Percentiles rank a stretch among this genome's conserved stretches.
These are phyloP conservation scores for Hymenoscyphus salicellus DNA, from an alignment of 2,329 filamentous ascomycete genomes.

Conservation along the genomic window DNA sequence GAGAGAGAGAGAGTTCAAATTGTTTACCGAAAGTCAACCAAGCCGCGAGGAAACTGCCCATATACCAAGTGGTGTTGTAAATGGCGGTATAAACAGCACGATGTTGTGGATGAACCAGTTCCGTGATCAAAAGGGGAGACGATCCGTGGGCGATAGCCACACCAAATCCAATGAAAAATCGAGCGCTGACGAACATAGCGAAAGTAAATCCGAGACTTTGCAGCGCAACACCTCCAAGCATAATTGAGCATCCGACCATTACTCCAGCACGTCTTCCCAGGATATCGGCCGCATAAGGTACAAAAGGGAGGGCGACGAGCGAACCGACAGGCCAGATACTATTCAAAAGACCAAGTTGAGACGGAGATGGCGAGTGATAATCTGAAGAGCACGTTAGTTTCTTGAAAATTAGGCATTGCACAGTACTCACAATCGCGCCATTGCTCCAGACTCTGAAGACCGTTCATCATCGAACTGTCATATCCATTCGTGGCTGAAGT, in stretches of 20 bases:
- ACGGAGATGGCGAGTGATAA: conserved; percentile 16
- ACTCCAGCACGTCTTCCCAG: conserved; percentile 46
- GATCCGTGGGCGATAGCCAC: conserved; percentile 26
- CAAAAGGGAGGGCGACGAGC: conserved; percentile 43
- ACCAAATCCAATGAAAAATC: conserved; percentile 37
- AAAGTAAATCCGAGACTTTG: conserved; percentile 40
- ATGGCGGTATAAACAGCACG: conserved; percentile 45
- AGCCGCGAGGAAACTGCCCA: conserved; percentile 45
- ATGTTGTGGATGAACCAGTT: conserved; percentile 47
- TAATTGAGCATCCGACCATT: conserved; percentile 43
- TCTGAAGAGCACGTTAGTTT: conserved; percentile 8
- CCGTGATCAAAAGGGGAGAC: conserved; percentile 40
- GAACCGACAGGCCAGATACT: conserved; percentile 47
- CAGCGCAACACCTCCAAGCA: conserved; percentile 43
- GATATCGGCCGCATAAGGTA: conserved; percentile 47
- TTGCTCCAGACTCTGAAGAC: conserved; percentile 41
- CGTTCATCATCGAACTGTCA: conserved; percentile 43
- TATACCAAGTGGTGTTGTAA: conserved; percentile 43
- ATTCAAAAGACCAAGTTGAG: conserved; percentile 41
- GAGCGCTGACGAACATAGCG: conserved; percentile 43
- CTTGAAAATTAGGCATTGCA: neutral
- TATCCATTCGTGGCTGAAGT: conserved; percentile 45
- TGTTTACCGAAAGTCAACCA: conserved; percentile 43
- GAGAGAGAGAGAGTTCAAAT: neutral
- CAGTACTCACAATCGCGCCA: conserved; percentile 38